Conservation (phyloP, 2,329 filamentous ascomycete species). For the Aspergillus glaucus region DNA sequence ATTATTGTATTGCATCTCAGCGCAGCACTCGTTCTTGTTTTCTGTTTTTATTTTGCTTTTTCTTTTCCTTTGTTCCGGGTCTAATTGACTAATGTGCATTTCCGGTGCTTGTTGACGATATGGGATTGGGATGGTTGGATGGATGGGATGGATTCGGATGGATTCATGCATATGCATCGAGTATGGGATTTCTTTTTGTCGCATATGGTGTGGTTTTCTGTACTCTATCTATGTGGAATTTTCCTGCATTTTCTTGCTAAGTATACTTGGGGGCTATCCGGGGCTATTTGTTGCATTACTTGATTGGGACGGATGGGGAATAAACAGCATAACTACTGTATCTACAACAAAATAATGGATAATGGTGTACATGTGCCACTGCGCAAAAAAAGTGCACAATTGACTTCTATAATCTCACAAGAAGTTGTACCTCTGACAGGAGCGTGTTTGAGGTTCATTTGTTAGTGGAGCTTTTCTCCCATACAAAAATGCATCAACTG, state of each 20-base stretch:
- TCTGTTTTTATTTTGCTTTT: neutral
- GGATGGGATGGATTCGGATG: neutral
- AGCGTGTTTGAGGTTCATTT: no score
- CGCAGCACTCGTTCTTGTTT: neutral
- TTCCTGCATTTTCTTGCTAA: no score
- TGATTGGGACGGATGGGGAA: no score
- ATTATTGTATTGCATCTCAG: no score
- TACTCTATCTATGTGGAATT: neutral
- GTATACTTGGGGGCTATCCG: no score
- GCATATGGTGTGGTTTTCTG: neutral
- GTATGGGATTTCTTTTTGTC: neutral
- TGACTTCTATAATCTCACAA: no score
- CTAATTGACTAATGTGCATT: neutral
- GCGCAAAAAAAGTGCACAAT: no score
- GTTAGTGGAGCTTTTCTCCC: conserved; percentile 6
- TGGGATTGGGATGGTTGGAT: neutral
- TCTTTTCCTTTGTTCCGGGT: neutral
- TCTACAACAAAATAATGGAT: no score
- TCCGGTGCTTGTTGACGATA: neutral
- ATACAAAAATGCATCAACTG: conserved; percentile 12
- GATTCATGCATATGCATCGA: neutral
- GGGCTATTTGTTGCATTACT: no score
- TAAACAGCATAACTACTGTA: no score
- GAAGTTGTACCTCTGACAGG: no score
- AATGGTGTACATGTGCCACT: no score